These are phyloP conservation scores for Raffaelea arxii DNA, from an alignment of 2,329 filamentous ascomycete genomes.

Conservation along the genomic window DNA sequence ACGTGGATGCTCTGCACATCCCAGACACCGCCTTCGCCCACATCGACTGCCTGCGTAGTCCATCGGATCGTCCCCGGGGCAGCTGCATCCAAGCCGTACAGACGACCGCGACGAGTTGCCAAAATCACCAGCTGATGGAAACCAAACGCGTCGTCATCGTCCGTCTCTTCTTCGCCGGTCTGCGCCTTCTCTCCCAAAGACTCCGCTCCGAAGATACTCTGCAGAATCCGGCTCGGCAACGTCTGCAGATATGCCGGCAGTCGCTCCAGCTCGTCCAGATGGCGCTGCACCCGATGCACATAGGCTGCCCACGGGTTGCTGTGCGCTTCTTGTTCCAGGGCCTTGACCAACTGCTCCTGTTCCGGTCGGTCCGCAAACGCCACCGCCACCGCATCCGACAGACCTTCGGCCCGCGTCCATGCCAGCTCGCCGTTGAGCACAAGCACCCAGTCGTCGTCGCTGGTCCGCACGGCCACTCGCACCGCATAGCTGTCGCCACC, in stretches of 20 bases:
- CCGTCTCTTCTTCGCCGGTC: conserved; percentile 15
- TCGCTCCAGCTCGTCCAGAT: conserved; percentile 66
- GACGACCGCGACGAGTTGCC: conserved; percentile 66
- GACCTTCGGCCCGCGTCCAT: conserved; percentile 75
- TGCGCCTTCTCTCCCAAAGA: conserved; percentile 26
- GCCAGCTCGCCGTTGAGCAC: conserved; percentile 70
- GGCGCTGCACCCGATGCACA: conserved; percentile 73
- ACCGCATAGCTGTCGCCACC: conserved; percentile 60
- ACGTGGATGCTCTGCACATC: conserved; percentile 59
- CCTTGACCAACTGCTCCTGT: conserved; percentile 64
- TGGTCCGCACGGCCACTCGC: conserved; percentile 61
- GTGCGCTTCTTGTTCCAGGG: conserved; percentile 78
- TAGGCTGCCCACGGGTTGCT: conserved; percentile 76
- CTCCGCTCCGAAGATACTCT: conserved; percentile 44
- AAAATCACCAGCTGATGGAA: conserved; percentile 79
- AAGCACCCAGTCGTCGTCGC: conserved; percentile 67
- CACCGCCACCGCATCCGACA: conserved; percentile 71
- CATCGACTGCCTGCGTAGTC: conserved; percentile 55
- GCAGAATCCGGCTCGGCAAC: conserved; percentile 59
- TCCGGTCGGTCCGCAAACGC: conserved; percentile 70
- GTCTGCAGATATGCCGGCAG: conserved; percentile 64
- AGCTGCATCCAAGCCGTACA: conserved; percentile 72
- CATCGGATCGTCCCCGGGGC: conserved; percentile 67
- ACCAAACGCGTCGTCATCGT: conserved; percentile 61
- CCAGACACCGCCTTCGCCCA: conserved; percentile 44